Base-by-base conservation (phyloP, 2,329 filamentous ascomycete species). In the Teratosphaeria nubilosa region DNA sequence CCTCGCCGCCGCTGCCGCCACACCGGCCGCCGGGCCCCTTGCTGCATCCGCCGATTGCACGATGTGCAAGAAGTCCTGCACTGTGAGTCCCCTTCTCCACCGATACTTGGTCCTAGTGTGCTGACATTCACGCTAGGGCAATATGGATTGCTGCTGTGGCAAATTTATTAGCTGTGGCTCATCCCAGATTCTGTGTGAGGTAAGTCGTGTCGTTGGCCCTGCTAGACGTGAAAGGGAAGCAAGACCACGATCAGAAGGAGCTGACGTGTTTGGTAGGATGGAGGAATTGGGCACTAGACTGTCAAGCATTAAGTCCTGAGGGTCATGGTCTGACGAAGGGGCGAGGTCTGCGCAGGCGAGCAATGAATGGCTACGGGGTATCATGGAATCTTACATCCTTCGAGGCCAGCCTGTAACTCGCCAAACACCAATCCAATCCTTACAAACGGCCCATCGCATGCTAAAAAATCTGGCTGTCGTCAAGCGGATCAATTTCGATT, bases 391-490 rank as follows among this genome's bases (percentile, higher is more conserved):
- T 16, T 41, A 14, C 16, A 41, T 37, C 13, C n/a, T 5, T n/a
- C 13, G 13, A 41, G 34, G 34, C 34, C 34, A 41, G 34, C 34
- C 34, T n/a, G 14, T 14, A n/a, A 41, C 34, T n/a, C 16, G 13
- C 34, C 13, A 14, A 16, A 41, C 34, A 16, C 16, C 11, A 5
- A 41, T 41, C 34, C 11, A 7, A 14, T 14, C 34, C 16, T 13
- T 27, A 13, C 24, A 27, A 31, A 10, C 30, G 13, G 31, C 59
- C 58, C 5, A 22, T 10, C 41, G 22, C 22, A 3, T 48, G n/a
- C 41, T 48, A 72, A 53, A 72, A 72, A 25, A 71, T 70, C 56
- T 72, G 63, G 41, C 68, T 70, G 60, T 72, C 69, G 56, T 72
- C 69, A 24, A 70, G 58, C 13, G 68, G 68, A 64, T 71, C 69